Base-by-base conservation (phyloP, 2,329 filamentous ascomycete genomes). In the Stemphylium beticola region DNA sequence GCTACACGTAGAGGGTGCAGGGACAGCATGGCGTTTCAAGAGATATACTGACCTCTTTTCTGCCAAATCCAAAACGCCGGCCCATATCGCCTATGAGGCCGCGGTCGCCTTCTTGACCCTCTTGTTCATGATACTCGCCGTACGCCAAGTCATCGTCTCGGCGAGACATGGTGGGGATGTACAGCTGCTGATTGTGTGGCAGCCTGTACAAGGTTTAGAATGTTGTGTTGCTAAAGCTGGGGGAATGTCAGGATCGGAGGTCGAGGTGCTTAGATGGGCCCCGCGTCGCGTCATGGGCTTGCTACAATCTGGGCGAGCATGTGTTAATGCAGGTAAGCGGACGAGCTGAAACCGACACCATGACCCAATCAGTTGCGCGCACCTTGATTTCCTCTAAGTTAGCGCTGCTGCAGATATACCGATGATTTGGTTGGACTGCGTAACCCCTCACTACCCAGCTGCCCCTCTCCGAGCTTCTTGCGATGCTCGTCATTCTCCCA, bases 61-160 rank as follows among this genome's bases (percentile, higher is more conserved):
- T 66, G 59, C 67, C 65, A 46, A 71, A 69, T 63, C 74, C 74
- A 59, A 72, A 69, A 64, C 79, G 81, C 64, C 77, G 77, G 53
- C 82, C 80, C 55, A 83, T 78, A 63, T 83, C 81, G 33, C 82
- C 79, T 33, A 83, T 74, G 29, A 85, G 66, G n/a, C 82, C 80
- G 36, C 82, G 76, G 38, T 82, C 78, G 36, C 73, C 74, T 39
- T 79, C 78, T 32, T 73, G 61, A 63, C 68, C 62, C 54, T 74
- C 58, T 65, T 67, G 66, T 15, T 64, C 70, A 53, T 79, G 74
- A 61, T 82, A 82, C 32, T 82, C 78, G 57, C 83, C 83, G 66
- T 85, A 85, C 49, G 83, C 83, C 66, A 85, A 66, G 57, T 78
- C 76, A 62, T 85, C 80, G 60, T 85, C 79, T 51, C 76, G 60